Conservation (phyloP, 75 land plant species). For the Sequoiadendron giganteum region DNA sequence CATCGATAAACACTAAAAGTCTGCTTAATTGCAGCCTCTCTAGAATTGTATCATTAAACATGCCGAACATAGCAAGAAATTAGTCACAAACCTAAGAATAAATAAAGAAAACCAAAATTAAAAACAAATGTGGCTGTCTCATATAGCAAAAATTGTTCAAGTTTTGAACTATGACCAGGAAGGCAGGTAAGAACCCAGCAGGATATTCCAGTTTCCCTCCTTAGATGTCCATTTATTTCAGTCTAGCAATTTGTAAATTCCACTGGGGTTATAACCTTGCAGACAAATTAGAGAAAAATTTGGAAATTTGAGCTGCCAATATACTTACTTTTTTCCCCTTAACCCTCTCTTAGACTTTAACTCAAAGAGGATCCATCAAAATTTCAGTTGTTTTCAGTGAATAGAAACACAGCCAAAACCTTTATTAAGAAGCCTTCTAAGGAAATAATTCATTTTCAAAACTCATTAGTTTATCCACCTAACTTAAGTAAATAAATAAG, state of each 20-base stretch:
- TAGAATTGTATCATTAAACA: background rate
- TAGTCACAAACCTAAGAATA: background rate
- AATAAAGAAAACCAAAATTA: background rate
- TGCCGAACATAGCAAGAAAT: background rate
- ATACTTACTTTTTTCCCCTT: background rate
- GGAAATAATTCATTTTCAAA: background rate
- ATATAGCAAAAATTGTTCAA: background rate
- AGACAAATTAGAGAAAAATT: background rate
- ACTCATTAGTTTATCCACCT: background rate
- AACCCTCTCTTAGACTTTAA: background rate
- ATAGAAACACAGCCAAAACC: background rate
- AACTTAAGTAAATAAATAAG: background rate
- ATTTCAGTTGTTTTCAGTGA: background rate
- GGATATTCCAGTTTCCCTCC: background rate
- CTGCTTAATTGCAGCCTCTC: background rate
- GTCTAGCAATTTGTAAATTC: background rate
- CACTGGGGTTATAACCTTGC: background rate
- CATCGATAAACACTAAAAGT: background rate
- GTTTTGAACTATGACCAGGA: background rate
- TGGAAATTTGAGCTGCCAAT: background rate
- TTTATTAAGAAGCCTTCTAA: background rate
- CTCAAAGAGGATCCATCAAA: background rate
- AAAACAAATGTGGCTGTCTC: background rate
- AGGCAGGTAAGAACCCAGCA: background rate
- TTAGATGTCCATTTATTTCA: background rate